phyloP scores from a whole-genome alignment of 805 yeast species.

The Kodamaea kakaduensis region DNA sequence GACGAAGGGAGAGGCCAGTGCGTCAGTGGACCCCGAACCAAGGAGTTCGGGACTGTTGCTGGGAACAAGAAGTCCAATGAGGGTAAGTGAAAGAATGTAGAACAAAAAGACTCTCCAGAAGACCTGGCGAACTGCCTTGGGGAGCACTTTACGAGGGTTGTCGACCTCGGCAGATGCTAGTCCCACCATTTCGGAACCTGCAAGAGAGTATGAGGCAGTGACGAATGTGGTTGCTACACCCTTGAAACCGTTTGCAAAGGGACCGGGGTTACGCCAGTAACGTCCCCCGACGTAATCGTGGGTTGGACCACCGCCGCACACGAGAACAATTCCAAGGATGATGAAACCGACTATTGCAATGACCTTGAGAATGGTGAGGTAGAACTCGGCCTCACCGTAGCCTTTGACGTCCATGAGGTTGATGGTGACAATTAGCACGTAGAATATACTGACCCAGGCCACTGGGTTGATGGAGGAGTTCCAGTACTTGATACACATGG shows the following conservation, averaged over 20 bases:
- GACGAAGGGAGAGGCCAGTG: slow-evolving; percentile 26
- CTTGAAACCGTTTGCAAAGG: slow-evolving; percentile 36
- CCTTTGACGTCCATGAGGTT: slow-evolving; percentile 37
- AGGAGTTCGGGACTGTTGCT: slow-evolving; percentile 16
- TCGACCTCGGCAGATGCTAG: slow-evolving; percentile 38
- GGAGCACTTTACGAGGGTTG: slow-evolving; percentile 37
- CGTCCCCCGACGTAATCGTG: slow-evolving; percentile 33
- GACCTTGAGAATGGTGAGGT: slow-evolving; percentile 28
- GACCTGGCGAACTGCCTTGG: slow-evolving; percentile 41
- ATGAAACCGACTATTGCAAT: slow-evolving; percentile 36
- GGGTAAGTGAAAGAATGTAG: slow-evolving; percentile 27
- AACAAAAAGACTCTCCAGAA: slow-evolving; percentile 42
- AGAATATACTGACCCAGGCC: slow-evolving; percentile 36
- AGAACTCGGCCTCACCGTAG: slow-evolving; percentile 36
- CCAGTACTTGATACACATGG: slow-evolving; percentile 36
- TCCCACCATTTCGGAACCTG: slow-evolving; percentile 37
- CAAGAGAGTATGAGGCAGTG: slow-evolving; percentile 35
- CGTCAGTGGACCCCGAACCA: slow-evolving; percentile 17
- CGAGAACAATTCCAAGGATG: slow-evolving; percentile 32
- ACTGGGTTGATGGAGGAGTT: slow-evolving; percentile 31
- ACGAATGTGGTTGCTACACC: slow-evolving; percentile 37
- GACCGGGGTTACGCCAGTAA: slow-evolving; percentile 30
- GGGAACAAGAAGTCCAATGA: slow-evolving; percentile 23
- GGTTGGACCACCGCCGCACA: slow-evolving; percentile 38
- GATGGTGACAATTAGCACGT: slow-evolving; percentile 24